phyloP scores from a whole-genome alignment of 23 red algal species.

The Gracilaria vermiculophylla region DNA sequence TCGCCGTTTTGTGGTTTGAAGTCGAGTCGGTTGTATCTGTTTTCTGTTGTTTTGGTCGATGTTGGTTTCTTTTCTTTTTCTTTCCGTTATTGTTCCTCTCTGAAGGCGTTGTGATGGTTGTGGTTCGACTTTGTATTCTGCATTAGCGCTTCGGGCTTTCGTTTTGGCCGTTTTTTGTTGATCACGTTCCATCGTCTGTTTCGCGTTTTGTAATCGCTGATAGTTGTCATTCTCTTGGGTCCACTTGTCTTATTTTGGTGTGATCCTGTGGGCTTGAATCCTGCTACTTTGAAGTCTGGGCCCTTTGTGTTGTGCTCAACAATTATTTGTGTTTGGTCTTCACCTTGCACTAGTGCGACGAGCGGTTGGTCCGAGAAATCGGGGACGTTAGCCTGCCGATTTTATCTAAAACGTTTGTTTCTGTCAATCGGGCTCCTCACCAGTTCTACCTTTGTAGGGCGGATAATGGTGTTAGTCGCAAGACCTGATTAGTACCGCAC shows the following conservation, averaged over 20 bases:
- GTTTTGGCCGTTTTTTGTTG: too few species aligned
- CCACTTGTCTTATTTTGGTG: too few species aligned
- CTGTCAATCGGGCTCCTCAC: not conserved
- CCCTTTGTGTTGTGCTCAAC: too few species aligned
- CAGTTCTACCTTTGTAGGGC: not conserved
- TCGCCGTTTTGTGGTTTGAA: not conserved
- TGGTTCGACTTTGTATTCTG: not conserved
- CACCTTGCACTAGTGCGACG: too few species aligned
- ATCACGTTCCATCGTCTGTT: not conserved
- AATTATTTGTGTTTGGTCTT: too few species aligned
- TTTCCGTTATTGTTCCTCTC: not conserved
- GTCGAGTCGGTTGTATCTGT: too few species aligned
- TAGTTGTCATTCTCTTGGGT: not conserved
- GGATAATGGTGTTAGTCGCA: slow-evolving; percentile 7
- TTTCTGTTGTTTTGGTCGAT: not conserved
- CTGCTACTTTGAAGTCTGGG: too few species aligned
- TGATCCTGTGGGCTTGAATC: not conserved
- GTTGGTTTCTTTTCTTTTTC: too few species aligned
- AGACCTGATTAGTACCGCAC: not conserved
- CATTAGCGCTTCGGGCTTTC: not conserved
- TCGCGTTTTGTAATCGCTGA: not conserved
- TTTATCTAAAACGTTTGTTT: not conserved
- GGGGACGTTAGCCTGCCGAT: not conserved
- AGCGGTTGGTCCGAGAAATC: too few species aligned
- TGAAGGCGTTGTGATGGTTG: not conserved